These are phyloP conservation scores for Rubroboletus satanas DNA, from an alignment of 768 basidiomycete genomes.

Conservation along the genomic window DNA sequence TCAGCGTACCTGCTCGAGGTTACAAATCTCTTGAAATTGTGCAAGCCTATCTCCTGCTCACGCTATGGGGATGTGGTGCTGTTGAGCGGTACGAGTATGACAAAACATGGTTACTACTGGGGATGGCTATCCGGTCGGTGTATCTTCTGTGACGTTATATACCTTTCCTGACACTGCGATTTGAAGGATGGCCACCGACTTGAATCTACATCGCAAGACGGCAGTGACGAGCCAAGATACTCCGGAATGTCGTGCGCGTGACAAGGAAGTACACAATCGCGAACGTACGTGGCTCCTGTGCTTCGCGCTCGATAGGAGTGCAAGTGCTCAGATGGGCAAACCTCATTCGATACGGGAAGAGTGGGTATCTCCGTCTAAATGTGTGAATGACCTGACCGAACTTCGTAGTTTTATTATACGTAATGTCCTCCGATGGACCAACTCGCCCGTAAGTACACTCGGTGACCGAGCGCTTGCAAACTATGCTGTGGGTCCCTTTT, in stretches of 20 bases:
- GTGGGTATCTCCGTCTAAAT: constrained; percentile 43
- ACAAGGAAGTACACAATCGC: constrained; percentile 86
- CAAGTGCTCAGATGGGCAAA: constrained; percentile 96
- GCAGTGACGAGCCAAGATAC: constrained; percentile 55
- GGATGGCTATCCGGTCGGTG: constrained; percentile 76
- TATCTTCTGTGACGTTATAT: neutral
- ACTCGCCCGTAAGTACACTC: constrained; percentile 56
- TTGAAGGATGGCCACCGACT: constrained; percentile 86
- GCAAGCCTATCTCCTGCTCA: constrained; percentile 88
- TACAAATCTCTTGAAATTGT: constrained; percentile 95
- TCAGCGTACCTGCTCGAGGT: constrained; percentile 77
- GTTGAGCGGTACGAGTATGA: constrained; percentile 97
- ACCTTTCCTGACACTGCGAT: constrained; percentile 9
- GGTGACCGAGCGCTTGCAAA: constrained; percentile 68
- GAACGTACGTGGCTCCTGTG: constrained; percentile 94
- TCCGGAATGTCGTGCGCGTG: constrained; percentile 75
- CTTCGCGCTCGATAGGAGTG: constrained; percentile 81
- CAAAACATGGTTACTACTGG: constrained; percentile 85
- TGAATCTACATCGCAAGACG: constrained; percentile 92
- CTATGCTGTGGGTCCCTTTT: constrained; percentile 57
- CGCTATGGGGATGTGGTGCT: constrained; percentile 89
- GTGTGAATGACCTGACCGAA: neutral
- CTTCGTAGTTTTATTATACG: constrained; percentile 75
- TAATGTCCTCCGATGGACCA: constrained; percentile 72
- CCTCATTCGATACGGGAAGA: constrained; percentile 92